These are phyloP conservation scores for Leccinum incarnatum DNA, from an alignment of 768 basidiomycete genomes.

Conservation along the genomic window DNA sequence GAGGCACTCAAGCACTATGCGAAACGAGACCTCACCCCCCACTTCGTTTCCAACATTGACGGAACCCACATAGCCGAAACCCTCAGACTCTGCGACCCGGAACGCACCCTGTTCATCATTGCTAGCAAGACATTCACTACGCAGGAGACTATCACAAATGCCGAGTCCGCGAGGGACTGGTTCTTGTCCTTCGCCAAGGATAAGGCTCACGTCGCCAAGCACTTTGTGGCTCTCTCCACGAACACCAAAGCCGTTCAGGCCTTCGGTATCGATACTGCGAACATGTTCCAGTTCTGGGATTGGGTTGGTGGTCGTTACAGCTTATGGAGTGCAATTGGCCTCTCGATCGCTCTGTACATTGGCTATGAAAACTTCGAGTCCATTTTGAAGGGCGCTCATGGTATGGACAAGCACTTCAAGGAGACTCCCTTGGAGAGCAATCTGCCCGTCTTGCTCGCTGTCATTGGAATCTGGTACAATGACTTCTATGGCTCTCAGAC, in stretches of 20 bases:
- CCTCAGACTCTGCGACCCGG: conserved; percentile 74
- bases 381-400: conserved; percentile 89
- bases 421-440: conserved; percentile 85
- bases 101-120: conserved; percentile 95
- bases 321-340: conserved; percentile 96
- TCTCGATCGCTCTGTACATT: conserved; percentile 90
- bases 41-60: conserved; percentile 98
- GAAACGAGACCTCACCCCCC: conserved; percentile 80
- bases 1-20: conserved; percentile 94
- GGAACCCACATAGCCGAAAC: conserved; percentile 96
- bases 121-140: conserved; percentile 99
- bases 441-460: conserved; percentile 86
- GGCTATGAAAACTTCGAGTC: conserved; percentile 94
- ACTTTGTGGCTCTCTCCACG: conserved; percentile 97
- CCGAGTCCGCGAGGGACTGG: conserved; percentile 91
- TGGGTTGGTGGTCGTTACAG: conserved; percentile 99
- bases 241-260: conserved; percentile 91
- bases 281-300: conserved; percentile 99
- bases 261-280: conserved; percentile 86
- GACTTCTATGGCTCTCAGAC: conserved; percentile 98
- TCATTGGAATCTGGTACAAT: conserved; percentile 97
- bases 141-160: conserved; percentile 99
- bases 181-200: conserved; percentile 85
- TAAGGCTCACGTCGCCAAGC: conserved; percentile 92
- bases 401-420: conserved; percentile 97